Conservation (phyloP, 352 stramenopile genomes). For the Globisporangium apiculatum region DNA sequence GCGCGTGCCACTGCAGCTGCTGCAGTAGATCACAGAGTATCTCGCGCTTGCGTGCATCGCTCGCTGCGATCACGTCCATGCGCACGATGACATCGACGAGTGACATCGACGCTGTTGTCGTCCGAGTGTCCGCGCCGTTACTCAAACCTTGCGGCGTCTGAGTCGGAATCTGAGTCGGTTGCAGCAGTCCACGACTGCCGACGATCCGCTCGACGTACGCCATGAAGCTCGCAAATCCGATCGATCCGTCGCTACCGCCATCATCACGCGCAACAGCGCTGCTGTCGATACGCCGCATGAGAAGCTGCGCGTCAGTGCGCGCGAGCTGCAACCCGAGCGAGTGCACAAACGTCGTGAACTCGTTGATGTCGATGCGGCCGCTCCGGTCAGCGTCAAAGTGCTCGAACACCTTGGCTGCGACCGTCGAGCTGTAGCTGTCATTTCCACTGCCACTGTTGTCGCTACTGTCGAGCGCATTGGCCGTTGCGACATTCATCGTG, state of each 20-base stretch:
- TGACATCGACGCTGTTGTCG: background rate
- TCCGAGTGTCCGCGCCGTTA: background rate
- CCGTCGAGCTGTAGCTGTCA: conserved; percentile 5
- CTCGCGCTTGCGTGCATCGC: conserved; percentile 14
- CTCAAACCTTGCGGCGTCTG: background rate
- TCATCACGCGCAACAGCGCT: background rate
- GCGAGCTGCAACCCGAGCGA: conserved; percentile 39
- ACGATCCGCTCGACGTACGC: conserved; percentile 15
- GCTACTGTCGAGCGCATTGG: conserved; percentile 10
- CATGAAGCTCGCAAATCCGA: conserved; percentile 24
- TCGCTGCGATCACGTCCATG: conserved; percentile 11
- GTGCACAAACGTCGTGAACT: conserved; percentile 39
- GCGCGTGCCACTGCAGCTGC: conserved; percentile 40
- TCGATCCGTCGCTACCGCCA: conserved; percentile 7
- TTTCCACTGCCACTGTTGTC: conserved; percentile 5
- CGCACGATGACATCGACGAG: conserved; percentile 17
- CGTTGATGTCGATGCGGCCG: conserved; percentile 44
- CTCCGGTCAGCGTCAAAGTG: conserved; percentile 45
- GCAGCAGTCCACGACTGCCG: background rate
- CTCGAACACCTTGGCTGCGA: conserved; percentile 37
- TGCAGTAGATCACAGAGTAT: conserved; percentile 31
- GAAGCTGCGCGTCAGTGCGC: conserved; percentile 23
- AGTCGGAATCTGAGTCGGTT: too few species aligned
- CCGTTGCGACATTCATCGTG: conserved; percentile 27
- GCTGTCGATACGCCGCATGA: conserved; percentile 43